phyloP scores from a whole-genome alignment of 257 asterid genomes.

The Phtheirospermum japonicum region DNA sequence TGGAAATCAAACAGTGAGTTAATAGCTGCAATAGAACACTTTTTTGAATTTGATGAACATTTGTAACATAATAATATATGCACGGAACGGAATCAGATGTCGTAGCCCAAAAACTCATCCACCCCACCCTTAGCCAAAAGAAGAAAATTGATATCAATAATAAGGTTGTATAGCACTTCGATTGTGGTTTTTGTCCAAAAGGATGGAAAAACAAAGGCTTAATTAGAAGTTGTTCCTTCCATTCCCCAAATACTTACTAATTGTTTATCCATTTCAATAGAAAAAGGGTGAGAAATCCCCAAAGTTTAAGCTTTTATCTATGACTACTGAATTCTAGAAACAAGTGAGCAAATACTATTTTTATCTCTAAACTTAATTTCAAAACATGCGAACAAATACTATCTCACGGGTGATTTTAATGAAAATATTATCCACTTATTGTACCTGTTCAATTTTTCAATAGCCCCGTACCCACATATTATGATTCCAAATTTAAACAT shows the following conservation, averaged over 20 bases:
- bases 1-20: constrained; percentile 5
- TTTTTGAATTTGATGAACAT: not conserved
- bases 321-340: not conserved
- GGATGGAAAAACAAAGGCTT: not conserved
- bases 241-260: constrained; percentile 8
- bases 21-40: not conserved
- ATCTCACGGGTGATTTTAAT: not conserved
- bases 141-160: not conserved
- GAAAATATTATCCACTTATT: too few species aligned
- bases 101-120: constrained; percentile 3
- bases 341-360: not conserved
- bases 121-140: constrained; percentile 3
- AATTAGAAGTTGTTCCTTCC: constrained; percentile 4
- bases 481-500: not conserved
- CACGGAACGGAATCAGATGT: constrained; percentile 1
- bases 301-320: constrained; percentile 4
- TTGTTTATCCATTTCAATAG: constrained; percentile 16
- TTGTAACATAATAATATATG: not conserved
- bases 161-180: constrained; percentile 3
- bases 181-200: not conserved
- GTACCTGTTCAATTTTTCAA: constrained; percentile 7
- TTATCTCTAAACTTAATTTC: not conserved
- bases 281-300: not conserved
- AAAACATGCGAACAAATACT: not conserved
- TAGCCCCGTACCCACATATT: not conserved